Evolutionary conservation across 2,329 filamentous ascomycete genomes (phyloP), one percentile per base, ranked within the genome.

Genomic region (Chalaropsis ovoidea): DNA sequence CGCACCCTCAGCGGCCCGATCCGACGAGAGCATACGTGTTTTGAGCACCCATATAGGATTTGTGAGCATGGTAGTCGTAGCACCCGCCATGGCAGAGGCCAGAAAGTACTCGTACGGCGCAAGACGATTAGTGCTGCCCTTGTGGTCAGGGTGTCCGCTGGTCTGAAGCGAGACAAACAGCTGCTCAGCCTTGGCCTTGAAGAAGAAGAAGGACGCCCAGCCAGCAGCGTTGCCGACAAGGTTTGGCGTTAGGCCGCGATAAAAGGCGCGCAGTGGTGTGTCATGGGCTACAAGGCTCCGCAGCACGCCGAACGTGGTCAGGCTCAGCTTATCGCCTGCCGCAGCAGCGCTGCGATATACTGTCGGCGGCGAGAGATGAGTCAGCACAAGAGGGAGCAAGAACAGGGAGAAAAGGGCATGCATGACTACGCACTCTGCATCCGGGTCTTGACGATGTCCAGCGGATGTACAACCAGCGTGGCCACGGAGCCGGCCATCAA

Each of bases 1-100:
- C 1, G 93, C 94, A 15, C 90, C 90, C 1, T 81, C 82, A 5
- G 85, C 81, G 65, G 83, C 80, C 62, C 84, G 83, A 70, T 94
- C 89, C 3, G 89, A 92, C 39, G 91, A 90, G 27, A 97, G 80
- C 91, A 99, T 97, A 69, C 94, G 88, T 8, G 93, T 97, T 79
- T 97, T 97, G 74, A 99, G 85, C 2, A 99, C 94, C 94, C 94
- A 99, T 71, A 99, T 86, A 1, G 94, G 94, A 74, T 97, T 97
- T 39, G 94, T 97, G 69, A 93, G 80, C 39, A 89, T 77, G 54
- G 92, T 88, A 1, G 91, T 95, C 49, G 89, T 75, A 19, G 87
- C 79, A 39, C 93, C 92, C 69, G 81, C 78, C 35, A 81, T 72
- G n/a, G 79, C 88, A 42, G 89, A 92, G 3, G 91, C 85, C 60